Evolutionary conservation across 208 protist species (phyloP).

Genomic region (Blastocrithidia nonstop): DNA sequence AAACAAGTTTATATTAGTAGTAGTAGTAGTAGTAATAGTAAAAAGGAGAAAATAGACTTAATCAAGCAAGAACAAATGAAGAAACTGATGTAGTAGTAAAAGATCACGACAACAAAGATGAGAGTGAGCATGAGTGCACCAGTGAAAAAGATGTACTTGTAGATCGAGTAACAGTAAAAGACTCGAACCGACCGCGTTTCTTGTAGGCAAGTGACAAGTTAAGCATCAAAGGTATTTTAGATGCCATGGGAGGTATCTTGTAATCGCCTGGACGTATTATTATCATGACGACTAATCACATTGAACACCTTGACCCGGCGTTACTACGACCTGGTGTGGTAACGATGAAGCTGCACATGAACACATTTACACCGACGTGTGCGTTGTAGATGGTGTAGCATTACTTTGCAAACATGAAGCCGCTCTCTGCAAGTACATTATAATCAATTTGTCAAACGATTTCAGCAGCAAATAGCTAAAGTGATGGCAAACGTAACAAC

Average conservation of each 20-base stretch:
- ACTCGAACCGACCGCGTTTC: not conserved
- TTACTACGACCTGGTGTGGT: slow-evolving; percentile 78
- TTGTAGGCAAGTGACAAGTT: slow-evolving; percentile 21
- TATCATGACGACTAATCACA: slow-evolving; percentile 91
- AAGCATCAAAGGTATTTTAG: slow-evolving; percentile 84
- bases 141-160: not conserved
- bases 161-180: not conserved
- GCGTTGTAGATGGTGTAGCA: slow-evolving; percentile 63
- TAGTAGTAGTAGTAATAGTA: too few species aligned
- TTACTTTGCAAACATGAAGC: slow-evolving; percentile 27
- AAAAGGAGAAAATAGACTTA: too few species aligned
- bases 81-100: too few species aligned
- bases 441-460: slow-evolving; percentile 4
- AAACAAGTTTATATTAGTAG: too few species aligned
- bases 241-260: slow-evolving; percentile 86
- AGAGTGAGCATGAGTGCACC: not conserved
- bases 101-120: not conserved
- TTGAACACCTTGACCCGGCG: slow-evolving; percentile 73
- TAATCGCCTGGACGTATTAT: slow-evolving; percentile 80
- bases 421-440: not conserved
- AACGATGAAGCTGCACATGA: slow-evolving; percentile 83
- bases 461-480: slow-evolving; percentile 7
- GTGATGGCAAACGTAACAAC: slow-evolving; percentile 5
- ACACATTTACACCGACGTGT: slow-evolving; percentile 47
- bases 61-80: too few species aligned